Evolutionary conservation across 805 yeast genomes (phyloP), one percentile per base, ranked within the genome.

Genomic region (Candida morakotiae): DNA sequence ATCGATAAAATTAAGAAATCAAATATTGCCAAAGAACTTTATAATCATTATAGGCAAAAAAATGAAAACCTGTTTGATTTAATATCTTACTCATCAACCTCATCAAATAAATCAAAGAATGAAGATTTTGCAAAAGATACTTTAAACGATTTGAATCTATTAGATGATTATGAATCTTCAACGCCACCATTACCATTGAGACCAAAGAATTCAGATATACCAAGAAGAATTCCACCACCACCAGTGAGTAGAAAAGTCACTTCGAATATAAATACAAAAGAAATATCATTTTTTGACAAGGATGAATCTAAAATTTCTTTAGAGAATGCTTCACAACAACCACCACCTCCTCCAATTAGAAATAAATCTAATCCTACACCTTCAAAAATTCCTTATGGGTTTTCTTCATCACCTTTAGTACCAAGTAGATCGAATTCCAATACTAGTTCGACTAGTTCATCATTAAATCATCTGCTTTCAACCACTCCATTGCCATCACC

Each of bases 1-100:
- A 70, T 89, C 22, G 83, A 93, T 43, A 58, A 56, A 20, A 48
- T 37, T 6, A 62, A 58, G 49, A 63, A 57, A 36, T 34, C 44
- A 13, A 40, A 47, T 15, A 49, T 68, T 39, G 37, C 61, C 9
- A 54, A 53, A 31, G 40, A 47, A 15, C 49, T 60, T 31, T 64
- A 64, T 45, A 47, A 50, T 2, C 41, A 44, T 4, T 67, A 55
- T 41, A 64, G 62, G 40, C 28, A 44, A 2, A 60, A 62, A 29
- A 49, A 62, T 39, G 60, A 43, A 6, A 28, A 16, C 26, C 23
- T 14, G 5, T 33, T 24, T 29, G 43, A 42, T 22, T 37, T 44
- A 29, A 21, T 38, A 13, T 39, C 35, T 20, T 5, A 23, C 4
- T 23, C 35, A 6, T 3, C 6, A 19, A 6, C 28, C 6, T 20